These are phyloP conservation scores for Osmanthus fragrans DNA, from an alignment of 257 asterid species.

Conservation along the genomic window DNA sequence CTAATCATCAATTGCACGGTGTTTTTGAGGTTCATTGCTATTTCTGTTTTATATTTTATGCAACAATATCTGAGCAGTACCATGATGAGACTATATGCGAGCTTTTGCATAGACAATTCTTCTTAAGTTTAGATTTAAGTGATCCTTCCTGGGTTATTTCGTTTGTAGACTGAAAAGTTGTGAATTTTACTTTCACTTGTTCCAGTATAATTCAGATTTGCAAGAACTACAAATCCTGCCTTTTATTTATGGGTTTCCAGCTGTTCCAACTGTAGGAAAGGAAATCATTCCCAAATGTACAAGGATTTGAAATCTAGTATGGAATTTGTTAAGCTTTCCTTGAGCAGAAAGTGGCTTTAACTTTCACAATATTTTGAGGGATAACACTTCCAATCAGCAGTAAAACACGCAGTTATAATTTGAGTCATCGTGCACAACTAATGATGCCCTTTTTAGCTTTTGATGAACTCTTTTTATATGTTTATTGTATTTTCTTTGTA, in stretches of 20 bases:
- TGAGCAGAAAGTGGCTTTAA: background rate
- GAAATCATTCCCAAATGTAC: background rate
- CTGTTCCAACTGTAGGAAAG: background rate
- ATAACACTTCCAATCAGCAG: background rate
- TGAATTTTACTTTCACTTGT: background rate
- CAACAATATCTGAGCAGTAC: background rate
- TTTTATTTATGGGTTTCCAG: background rate
- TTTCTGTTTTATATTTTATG: background rate
- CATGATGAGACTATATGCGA: background rate
- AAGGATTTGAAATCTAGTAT: background rate
- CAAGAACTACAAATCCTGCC: background rate
- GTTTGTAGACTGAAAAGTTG: background rate
- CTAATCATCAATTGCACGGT: conserved; percentile 98
- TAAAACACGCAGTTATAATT: background rate
- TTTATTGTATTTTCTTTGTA: background rate
- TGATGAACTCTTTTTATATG: background rate
- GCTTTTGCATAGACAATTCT: background rate
- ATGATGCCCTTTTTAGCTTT: background rate
- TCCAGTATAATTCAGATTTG: background rate
- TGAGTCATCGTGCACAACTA: background rate
- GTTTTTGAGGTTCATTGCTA: conserved; percentile 70
- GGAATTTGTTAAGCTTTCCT: background rate
- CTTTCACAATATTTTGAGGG: background rate
- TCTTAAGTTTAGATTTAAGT: background rate
- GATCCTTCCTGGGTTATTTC: background rate